These are phyloP conservation scores for Agrocybe chaxingu DNA, from an alignment of 768 basidiomycete genomes.

Conservation along the genomic window DNA sequence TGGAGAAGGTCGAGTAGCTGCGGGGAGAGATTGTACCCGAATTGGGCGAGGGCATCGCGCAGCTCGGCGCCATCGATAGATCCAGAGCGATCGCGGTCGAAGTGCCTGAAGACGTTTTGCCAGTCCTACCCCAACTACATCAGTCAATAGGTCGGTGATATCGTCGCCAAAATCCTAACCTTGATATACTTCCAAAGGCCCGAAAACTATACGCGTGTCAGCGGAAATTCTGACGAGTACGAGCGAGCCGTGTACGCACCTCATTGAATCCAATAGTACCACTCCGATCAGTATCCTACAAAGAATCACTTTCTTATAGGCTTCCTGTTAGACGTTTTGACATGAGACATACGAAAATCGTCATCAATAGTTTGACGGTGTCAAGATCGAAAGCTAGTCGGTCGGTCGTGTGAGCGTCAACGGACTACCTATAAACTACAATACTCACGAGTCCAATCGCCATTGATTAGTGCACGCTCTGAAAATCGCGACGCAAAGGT, in stretches of 20 bases:
- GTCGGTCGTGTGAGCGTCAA: not conserved
- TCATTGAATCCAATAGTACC: slow-evolving; percentile 82
- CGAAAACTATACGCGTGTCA: slow-evolving; percentile 46
- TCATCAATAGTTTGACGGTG: slow-evolving; percentile 83
- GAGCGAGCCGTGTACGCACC: slow-evolving; percentile 31
- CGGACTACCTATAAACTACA: slow-evolving; percentile 4
- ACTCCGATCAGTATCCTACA: slow-evolving; percentile 64
- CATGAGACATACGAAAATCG: slow-evolving; percentile 59
- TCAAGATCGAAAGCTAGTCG: slow-evolving; percentile 74
- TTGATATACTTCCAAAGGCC: slow-evolving; percentile 85
- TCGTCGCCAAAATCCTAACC: slow-evolving; percentile 22
- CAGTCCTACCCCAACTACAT: slow-evolving; percentile 48
- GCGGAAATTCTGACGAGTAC: slow-evolving; percentile 3
- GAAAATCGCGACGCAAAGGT: not conserved
- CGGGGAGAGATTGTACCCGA: slow-evolving; percentile 78
- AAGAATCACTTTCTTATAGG: not conserved
- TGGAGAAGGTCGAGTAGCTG: slow-evolving; percentile 62
- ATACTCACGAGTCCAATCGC: slow-evolving; percentile 74
- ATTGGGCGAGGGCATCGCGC: slow-evolving; percentile 63
- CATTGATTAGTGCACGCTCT: slow-evolving; percentile 49
- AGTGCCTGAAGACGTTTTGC: slow-evolving; percentile 82
- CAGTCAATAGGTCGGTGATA: not conserved
- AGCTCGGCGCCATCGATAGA: slow-evolving; percentile 73
- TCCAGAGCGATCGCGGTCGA: slow-evolving; percentile 82
- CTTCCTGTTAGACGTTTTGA: not conserved